Evolutionary conservation across 345 rosid species (phyloP).

Genomic region (Sonneratia alba): DNA sequence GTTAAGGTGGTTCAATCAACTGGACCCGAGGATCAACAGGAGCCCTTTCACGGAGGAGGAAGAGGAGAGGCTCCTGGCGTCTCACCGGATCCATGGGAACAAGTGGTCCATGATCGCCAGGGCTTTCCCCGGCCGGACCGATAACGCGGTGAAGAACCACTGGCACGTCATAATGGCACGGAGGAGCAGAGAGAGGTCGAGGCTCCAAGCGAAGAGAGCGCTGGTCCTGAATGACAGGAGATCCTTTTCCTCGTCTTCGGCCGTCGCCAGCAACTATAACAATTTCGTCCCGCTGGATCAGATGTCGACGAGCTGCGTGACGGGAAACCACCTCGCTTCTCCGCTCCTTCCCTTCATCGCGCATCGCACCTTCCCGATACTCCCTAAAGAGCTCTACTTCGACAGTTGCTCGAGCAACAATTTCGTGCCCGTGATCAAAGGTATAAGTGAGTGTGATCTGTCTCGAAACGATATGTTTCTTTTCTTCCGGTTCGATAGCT

Average conservation of each 20-base stretch:
- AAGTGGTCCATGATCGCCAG: slow-evolving; percentile 83
- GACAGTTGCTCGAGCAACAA: not conserved
- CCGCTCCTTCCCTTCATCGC: not conserved
- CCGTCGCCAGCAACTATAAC: not conserved
- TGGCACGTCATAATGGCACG: slow-evolving; percentile 98
- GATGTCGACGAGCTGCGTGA: not conserved
- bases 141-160: slow-evolving; percentile 94
- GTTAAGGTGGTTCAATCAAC: slow-evolving; percentile 92
- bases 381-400: slow-evolving; percentile 1
- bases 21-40: slow-evolving; percentile 82
- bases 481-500: too few species aligned
- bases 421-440: not conserved
- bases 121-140: slow-evolving; percentile 83
- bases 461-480: too few species aligned
- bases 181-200: slow-evolving; percentile 40
- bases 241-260: not conserved
- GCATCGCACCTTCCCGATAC: not conserved
- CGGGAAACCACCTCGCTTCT: not conserved
- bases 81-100: slow-evolving; percentile 82
- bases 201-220: slow-evolving; percentile 24
- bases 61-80: slow-evolving; percentile 69
- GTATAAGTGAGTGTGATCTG: not conserved
- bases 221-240: slow-evolving; percentile 6
- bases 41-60: slow-evolving; percentile 88
- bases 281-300: not conserved